These are phyloP conservation scores for Zasmidium angulare DNA, from an alignment of 2,329 filamentous ascomycete genomes.

Conservation along the genomic window DNA sequence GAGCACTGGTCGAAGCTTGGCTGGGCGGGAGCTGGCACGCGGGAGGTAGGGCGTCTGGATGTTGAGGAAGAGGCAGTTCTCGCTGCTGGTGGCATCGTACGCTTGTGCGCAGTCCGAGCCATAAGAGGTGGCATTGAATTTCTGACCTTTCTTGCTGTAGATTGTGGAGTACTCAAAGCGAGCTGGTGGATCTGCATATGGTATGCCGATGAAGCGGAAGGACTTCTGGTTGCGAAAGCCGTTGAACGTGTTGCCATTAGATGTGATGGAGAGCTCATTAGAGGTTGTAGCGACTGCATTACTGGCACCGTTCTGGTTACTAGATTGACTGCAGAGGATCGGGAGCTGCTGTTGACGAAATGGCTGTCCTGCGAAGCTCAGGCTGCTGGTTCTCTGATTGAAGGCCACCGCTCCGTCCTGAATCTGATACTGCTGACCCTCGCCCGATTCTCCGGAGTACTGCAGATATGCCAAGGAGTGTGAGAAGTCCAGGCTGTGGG, in stretches of 20 bases:
- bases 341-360: constrained; percentile 35
- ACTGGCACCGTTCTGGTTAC: constrained; percentile 33
- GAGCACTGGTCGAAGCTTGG: constrained; percentile 40
- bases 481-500: constrained; percentile 48
- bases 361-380: background rate
- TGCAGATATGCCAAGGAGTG: constrained; percentile 48
- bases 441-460: constrained; percentile 40
- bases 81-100: constrained; percentile 30
- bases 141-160: constrained; percentile 47
- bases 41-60: constrained; percentile 49
- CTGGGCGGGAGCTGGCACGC: constrained; percentile 35
- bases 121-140: constrained; percentile 48
- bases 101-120: constrained; percentile 46
- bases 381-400: constrained; percentile 13
- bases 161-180: constrained; percentile 50
- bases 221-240: constrained; percentile 56
- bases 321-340: constrained; percentile 54
- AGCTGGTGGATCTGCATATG: constrained; percentile 43
- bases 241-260: constrained; percentile 47
- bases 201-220: constrained; percentile 50
- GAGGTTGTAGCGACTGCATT: constrained; percentile 36
- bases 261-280: constrained; percentile 43
- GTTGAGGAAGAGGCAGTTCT: constrained; percentile 53
- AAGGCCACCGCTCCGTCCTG: constrained; percentile 40
- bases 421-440: constrained; percentile 45